Evolutionary conservation across 352 stramenopile genomes (phyloP), one percentile per base, ranked within the genome.

Genomic region (Pythium monospermum): DNA sequence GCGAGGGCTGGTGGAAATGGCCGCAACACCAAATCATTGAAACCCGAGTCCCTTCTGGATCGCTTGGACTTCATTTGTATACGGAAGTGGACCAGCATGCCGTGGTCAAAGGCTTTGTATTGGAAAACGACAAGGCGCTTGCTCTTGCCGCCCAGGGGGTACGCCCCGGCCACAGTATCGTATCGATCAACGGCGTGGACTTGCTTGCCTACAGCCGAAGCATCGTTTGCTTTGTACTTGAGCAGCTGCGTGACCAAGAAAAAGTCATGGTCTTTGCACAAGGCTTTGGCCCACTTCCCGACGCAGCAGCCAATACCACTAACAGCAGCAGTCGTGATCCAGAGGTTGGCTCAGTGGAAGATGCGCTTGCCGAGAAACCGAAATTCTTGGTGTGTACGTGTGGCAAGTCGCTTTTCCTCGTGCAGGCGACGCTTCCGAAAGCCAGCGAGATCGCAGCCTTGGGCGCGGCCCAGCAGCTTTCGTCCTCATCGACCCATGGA

Each of bases 381-480:
- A 67, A 71, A 0, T 78, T 86, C 42, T 59, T 89, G 32, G 45
- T 89, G 11, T 85, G 75, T 22, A 74, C 71, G 1, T 89, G 75
- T 22, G 75, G 76, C 6, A 73, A 62, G n/a, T 59, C 53, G 26
- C 66, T 89, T 35, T 68, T 85, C 47, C 22, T 89, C n/a, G 36
- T 86, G 0, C 64, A 72, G 28, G 69, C 76, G 3, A 54, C 53
- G 27, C 46, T 87, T 18, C 78, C 78, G 8, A 71, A 65, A 40
- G 76, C 78, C 23, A 70, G 69, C 2, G 78, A 87, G 21, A 83
- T 89, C 35, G 75, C 78, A 16, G 46, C 55, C 35, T 66, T 77
- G 26, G 50, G 54, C 26, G 67, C 68, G 0, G 64, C 82, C 15
- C 73, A 73, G 8, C n/a, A n/a, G n/a, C n/a, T n/a, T n/a, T n/a